phyloP scores from a whole-genome alignment of 768 basidiomycete species.

The Boletus sensibilis region DNA sequence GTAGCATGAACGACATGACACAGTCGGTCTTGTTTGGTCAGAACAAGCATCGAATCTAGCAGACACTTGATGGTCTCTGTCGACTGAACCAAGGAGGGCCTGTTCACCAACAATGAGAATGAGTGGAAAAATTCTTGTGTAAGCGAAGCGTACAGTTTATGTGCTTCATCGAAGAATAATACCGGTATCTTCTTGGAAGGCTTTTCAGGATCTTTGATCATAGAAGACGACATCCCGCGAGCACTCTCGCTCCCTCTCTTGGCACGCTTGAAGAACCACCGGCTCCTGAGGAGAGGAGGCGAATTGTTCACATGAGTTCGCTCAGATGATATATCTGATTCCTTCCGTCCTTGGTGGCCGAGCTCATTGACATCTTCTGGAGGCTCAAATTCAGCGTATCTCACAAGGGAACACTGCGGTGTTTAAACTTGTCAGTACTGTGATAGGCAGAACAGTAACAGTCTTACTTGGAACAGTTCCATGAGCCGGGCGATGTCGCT shows the following conservation, averaged over 20 bases:
- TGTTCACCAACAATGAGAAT: slow-evolving; percentile 30
- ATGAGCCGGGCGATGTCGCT: slow-evolving; percentile 81
- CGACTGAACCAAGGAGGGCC: slow-evolving; percentile 73
- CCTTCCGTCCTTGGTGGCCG: slow-evolving; percentile 28
- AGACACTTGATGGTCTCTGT: slow-evolving; percentile 80
- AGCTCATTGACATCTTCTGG: slow-evolving; percentile 29
- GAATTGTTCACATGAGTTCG: slow-evolving; percentile 41
- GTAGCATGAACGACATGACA: slow-evolving; percentile 82
- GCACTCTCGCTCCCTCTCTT: slow-evolving; percentile 30
- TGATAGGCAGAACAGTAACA: background rate
- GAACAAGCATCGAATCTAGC: slow-evolving; percentile 80
- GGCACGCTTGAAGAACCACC: slow-evolving; percentile 30
- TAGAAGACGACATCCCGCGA: slow-evolving; percentile 32
- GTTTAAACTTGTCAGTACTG: background rate
- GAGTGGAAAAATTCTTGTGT: background rate
- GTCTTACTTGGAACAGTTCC: slow-evolving; percentile 74
- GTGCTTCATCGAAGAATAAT: slow-evolving; percentile 84
- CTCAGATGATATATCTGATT: slow-evolving; percentile 38
- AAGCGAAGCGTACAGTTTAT: slow-evolving; percentile 59
- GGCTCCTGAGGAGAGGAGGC: slow-evolving; percentile 27
- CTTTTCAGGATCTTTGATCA: slow-evolving; percentile 35
- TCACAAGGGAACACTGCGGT: slow-evolving; percentile 60
- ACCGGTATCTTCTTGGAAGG: slow-evolving; percentile 70
- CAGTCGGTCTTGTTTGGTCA: slow-evolving; percentile 85
- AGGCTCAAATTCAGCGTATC: slow-evolving; percentile 70